Base-by-base conservation (phyloP, 129 eudicot genomes). In the Helichrysum umbraculigerum region DNA sequence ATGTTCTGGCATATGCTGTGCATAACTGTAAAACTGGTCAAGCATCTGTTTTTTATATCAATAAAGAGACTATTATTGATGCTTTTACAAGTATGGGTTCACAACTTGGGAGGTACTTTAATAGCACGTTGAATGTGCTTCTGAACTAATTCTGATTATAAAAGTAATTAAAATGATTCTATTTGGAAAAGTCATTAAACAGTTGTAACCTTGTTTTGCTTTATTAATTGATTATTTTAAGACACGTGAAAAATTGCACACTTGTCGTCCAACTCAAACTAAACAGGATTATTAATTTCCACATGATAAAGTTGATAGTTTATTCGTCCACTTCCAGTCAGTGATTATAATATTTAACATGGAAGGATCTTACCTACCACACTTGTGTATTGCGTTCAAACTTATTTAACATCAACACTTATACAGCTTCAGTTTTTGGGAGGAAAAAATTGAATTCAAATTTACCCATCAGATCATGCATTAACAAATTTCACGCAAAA, bases 1-100 rank as follows among this genome's bases (percentile, higher is more conserved):
- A 9, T 17, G 9, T 56, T 6, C 10, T 67, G 76, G 34, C 84
- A 81, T 82, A 69, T 88, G 88, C n/a, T 78, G 37, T 34, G 85
- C 68, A 68, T 84, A 85, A 14, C 74, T 9, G 25, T 85, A 87
- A 16, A 71, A 44, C 11, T 3, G 52, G 15, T 21, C 33, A 1
- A n/a, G 22, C 9, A n/a, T n/a, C 63, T 20, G 9, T 0, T 58
- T 58, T 58, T 20, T 20, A 0, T 4, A 59, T 21, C 44, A 39
- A 12, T 44, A 10, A 44, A 44, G 52, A 1, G 52, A 44, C 16
- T 11, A 16, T 44, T 44, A 12, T 11, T 22, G 66, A 60, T 22
- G 15, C 33, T 60, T 25, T 22, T 9, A 20, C 88, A 52, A 78
- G 75, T 80, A 67, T 6, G 63, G 44, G 44, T 39, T 39, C 44